phyloP scores from a whole-genome alignment of 805 yeast genomes.

The Yarrowia sp. region DNA sequence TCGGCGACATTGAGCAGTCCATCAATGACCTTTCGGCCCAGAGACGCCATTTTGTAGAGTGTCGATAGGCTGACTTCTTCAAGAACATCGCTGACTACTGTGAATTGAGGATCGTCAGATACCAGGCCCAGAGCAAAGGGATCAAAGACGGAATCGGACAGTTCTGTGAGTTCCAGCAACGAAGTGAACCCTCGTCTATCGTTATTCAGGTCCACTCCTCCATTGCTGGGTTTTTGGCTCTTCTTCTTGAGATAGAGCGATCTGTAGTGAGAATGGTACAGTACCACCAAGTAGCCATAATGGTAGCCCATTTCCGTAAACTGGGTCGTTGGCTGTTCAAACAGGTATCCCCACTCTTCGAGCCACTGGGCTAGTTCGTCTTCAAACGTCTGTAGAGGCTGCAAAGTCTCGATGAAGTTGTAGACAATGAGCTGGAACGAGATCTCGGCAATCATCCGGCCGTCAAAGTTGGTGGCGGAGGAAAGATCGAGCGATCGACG shows the following conservation, averaged over 20 bases:
- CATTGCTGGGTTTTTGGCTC: slow-evolving; percentile 7
- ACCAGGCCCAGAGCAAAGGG: slow-evolving; percentile 33
- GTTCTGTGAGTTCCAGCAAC: slow-evolving; percentile 20
- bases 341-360: slow-evolving; percentile 71
- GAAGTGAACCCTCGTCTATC: slow-evolving; percentile 38
- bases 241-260: slow-evolving; percentile 23
- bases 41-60: slow-evolving; percentile 44
- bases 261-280: slow-evolving; percentile 52
- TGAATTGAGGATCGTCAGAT: slow-evolving; percentile 21
- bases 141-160: slow-evolving; percentile 20
- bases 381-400: slow-evolving; percentile 52
- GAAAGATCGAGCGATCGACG: slow-evolving; percentile 63
- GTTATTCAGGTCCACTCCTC: slow-evolving; percentile 39
- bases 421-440: slow-evolving; percentile 65
- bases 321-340: slow-evolving; percentile 74
- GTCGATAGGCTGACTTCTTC: slow-evolving; percentile 47
- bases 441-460: slow-evolving; percentile 81
- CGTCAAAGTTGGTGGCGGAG: slow-evolving; percentile 77
- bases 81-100: slow-evolving; percentile 42
- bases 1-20: slow-evolving; percentile 54
- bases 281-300: slow-evolving; percentile 62
- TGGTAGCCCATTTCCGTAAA: slow-evolving; percentile 76
- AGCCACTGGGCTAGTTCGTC: slow-evolving; percentile 66
- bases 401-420: slow-evolving; percentile 58
- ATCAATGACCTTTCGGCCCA: slow-evolving; percentile 51